A percentile compares a stretch with the other conserved stretches of the same genome.
Evolutionary conservation across 371 early-diverging fungal species (phyloP).

Genomic region (Apophysomyces variabilis): DNA sequence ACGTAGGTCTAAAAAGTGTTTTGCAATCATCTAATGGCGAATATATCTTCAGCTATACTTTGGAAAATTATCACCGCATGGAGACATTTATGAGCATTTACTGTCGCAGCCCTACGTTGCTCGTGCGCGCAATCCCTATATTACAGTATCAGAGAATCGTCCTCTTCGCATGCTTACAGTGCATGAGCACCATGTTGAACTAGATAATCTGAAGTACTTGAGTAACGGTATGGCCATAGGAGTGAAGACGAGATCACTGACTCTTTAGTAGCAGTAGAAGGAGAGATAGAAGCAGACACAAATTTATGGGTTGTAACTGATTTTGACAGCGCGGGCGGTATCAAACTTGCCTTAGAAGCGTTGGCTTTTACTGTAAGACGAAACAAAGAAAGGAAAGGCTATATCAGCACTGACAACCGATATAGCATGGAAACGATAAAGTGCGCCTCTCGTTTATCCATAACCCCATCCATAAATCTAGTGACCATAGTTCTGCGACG

Average conservation of each 20-base stretch:
- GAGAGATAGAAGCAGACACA: conserved; percentile 18
- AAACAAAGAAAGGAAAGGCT: not conserved
- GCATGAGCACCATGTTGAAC: conserved; percentile 6
- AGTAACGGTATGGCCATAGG: conserved; percentile 21
- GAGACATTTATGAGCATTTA: conserved; percentile 71
- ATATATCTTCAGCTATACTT: conserved; percentile 38
- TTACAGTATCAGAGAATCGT: conserved; percentile 61
- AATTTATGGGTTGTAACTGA: conserved; percentile 62
- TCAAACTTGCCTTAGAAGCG: conserved; percentile 54
- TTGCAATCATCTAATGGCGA: not conserved
- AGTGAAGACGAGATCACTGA: not conserved
- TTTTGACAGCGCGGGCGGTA: conserved; percentile 55
- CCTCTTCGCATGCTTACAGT: conserved; percentile 51
- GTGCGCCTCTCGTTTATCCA: conserved; percentile 60
- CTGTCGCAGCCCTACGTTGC: conserved; percentile 63
- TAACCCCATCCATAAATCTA: conserved; percentile 20
- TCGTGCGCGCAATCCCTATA: conserved; percentile 64
- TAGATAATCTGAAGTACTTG: conserved; percentile 19
- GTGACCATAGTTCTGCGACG: not conserved
- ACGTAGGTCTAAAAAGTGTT: conserved; percentile 23
- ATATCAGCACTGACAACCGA: not conserved
- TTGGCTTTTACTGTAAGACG: conserved; percentile 42
- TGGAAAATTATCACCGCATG: conserved; percentile 53
- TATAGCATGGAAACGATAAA: conserved; percentile 30
- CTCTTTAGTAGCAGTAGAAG: conserved; percentile 17